Percentiles rank a stretch among this genome's conserved stretches.
Evolutionary conservation across 495 filamentous ascomycete genomes (phyloP).

Genomic region (Cercophora newfieldiana): DNA sequence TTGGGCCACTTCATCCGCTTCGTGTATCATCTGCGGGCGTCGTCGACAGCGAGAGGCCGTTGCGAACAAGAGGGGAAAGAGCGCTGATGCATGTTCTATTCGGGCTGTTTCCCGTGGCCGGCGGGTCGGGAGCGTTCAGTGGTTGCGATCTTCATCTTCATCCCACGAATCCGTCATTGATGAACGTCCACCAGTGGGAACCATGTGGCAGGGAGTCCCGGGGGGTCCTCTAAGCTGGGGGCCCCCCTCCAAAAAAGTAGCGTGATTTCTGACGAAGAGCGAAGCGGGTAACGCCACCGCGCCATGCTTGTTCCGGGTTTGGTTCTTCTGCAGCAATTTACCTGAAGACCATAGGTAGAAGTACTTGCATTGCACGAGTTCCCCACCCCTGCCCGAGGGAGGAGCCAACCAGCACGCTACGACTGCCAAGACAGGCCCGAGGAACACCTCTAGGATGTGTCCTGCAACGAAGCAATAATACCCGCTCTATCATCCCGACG

Average conservation of each 20-base stretch:
- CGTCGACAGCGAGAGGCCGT: not conserved
- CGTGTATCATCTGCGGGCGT: conserved; percentile 4
- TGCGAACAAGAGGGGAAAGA: not conserved
- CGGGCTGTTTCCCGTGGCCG: not conserved
- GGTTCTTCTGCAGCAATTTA: conserved; percentile 11
- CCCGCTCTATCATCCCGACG: conserved; percentile 10
- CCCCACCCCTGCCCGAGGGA: not conserved
- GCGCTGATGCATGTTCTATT: not conserved
- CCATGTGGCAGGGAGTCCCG: conserved; percentile 11
- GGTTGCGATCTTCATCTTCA: not conserved
- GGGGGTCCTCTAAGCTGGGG: no score
- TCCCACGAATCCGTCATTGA: not conserved
- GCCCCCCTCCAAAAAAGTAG: not conserved
- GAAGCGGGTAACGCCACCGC: not conserved
- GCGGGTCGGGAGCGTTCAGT: not conserved
- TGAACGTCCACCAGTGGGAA: conserved; percentile 1
- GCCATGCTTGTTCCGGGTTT: conserved; percentile 16
- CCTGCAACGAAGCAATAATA: conserved; percentile 19
- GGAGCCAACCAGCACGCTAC: conserved; percentile 8
- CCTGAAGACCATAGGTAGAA: conserved; percentile 3
- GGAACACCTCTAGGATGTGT: conserved; percentile 10
- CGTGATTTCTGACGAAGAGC: not conserved
- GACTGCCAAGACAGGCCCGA: conserved; percentile 15
- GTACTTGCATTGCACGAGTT: conserved; percentile 7
- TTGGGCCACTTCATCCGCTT: conserved; percentile 5